A percentile compares a stretch with the other conserved stretches of the same genome.
Evolutionary conservation across 495 filamentous ascomycete genomes (phyloP).

Genomic region (Pseudoneurospora amorphoporcata): DNA sequence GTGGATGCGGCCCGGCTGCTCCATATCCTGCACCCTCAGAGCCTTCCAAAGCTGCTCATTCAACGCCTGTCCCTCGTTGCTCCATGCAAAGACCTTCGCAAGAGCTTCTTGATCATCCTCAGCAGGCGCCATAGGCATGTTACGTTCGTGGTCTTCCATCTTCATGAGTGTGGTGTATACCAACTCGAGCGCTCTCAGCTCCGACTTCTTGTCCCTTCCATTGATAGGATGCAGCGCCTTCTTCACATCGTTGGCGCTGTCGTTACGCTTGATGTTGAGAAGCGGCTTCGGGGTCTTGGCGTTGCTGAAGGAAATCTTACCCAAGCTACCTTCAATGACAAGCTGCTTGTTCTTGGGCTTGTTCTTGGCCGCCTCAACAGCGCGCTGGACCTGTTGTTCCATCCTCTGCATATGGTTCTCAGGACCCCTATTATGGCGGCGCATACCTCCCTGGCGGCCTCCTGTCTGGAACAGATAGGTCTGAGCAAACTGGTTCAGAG

Average conservation of each 20-base stretch:
- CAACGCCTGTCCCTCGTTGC: slow-evolving; percentile 54
- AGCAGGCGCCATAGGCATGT: slow-evolving; percentile 56
- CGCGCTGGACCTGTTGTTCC: slow-evolving; percentile 97
- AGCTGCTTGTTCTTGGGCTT: slow-evolving; percentile 97
- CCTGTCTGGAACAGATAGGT: slow-evolving; percentile 94
- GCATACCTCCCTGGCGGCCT: slow-evolving; percentile 57
- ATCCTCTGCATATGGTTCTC: slow-evolving; percentile 98
- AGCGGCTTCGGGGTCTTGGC: slow-evolving; percentile 91
- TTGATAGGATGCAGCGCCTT: slow-evolving; percentile 33
- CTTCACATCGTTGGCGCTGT: slow-evolving; percentile 48
- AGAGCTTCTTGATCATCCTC: slow-evolving; percentile 55
- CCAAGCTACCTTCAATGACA: slow-evolving; percentile 95
- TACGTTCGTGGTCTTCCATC: slow-evolving; percentile 89
- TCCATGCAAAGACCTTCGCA: slow-evolving; percentile 63
- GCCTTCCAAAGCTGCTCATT: slow-evolving; percentile 73
- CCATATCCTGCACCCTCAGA: slow-evolving; percentile 84
- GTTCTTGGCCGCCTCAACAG: slow-evolving; percentile 91
- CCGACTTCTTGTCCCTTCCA: slow-evolving; percentile 65
- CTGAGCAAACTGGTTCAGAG: slow-evolving; percentile 90
- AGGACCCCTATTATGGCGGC: slow-evolving; percentile 63
- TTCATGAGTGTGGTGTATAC: slow-evolving; percentile 83
- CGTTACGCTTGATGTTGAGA: slow-evolving; percentile 88
- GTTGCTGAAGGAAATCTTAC: slow-evolving; percentile 98
- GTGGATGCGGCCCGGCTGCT: slow-evolving; percentile 64
- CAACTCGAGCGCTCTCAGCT: slow-evolving; percentile 73